Evolutionary conservation across 768 basidiomycete genomes (phyloP), one percentile per base, ranked within the genome.

Genomic region (Tephrocybe rancida): DNA sequence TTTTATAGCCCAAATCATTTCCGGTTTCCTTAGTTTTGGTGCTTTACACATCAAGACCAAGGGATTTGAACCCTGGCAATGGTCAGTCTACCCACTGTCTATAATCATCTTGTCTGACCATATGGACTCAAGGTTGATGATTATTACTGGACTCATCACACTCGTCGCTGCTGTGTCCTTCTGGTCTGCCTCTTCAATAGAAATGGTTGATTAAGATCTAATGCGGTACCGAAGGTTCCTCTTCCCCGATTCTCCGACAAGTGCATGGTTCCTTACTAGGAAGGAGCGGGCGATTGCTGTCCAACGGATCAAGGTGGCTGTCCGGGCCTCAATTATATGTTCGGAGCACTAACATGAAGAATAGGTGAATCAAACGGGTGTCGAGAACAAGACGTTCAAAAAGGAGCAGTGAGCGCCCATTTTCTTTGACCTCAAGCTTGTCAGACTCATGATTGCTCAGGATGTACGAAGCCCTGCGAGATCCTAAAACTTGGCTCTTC

Each of bases 361-460:
- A 7, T 21, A 61, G 61, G 55, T 55, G 13, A 64, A 64, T 52
- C 47, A 92, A 80, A 87, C 87, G 0, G 90, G 90, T 26, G 80
- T 90, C 9, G 90, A 91, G 69, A 91, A 89, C 64, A 92, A 92
- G 61, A 77, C 77, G 47, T 92, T 88, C 71, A 92, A 92, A 71
- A 82, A 76, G 48, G 86, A 89, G 32, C 90, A 92, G 88, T 89
- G 50, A 57, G 86, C 76, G 34, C 37, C 16, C n/a, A n/a, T n/a
- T n/a, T n/a, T n/a, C n/a, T n/a, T n/a, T n/a, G n/a, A n/a, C n/a
- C n/a, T n/a, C n/a, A n/a, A n/a, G n/a, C n/a, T n/a, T n/a, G n/a
- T n/a, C n/a, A n/a, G n/a, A n/a, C n/a, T n/a, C n/a, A n/a, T n/a
- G n/a, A n/a, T n/a, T n/a, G n/a, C n/a, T n/a, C n/a, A n/a, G n/a